These are phyloP conservation scores for Fusarium redolens DNA, from an alignment of 2,329 filamentous ascomycete genomes.

Conservation along the genomic window DNA sequence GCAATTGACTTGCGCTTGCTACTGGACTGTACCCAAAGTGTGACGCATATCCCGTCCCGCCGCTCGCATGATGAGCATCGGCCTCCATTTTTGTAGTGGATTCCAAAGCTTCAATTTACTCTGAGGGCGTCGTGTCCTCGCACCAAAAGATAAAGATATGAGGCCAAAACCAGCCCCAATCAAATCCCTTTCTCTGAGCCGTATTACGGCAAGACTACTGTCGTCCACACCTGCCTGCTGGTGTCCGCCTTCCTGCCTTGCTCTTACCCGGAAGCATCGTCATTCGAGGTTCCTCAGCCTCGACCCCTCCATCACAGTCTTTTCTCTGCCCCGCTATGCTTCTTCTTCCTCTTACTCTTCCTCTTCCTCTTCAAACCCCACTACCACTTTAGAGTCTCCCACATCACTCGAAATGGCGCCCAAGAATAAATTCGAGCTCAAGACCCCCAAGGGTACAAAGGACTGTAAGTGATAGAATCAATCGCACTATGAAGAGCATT, in stretches of 20 bases:
- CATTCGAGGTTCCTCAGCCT: slow-evolving; percentile 16
- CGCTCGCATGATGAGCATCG: slow-evolving; percentile 30
- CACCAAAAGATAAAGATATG: slow-evolving; percentile 40
- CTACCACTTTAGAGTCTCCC: slow-evolving; percentile 38
- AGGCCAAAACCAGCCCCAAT: slow-evolving; percentile 38
- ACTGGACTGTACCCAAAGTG: slow-evolving; percentile 5
- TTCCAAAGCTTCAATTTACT: slow-evolving; percentile 24
- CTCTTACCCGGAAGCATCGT: neutral
- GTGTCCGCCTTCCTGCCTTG: slow-evolving; percentile 14
- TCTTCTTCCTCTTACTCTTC: slow-evolving; percentile 26
- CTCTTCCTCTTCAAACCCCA: slow-evolving; percentile 11
- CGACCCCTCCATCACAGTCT: slow-evolving; percentile 37
- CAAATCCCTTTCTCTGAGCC: slow-evolving; percentile 39
- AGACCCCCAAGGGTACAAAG: slow-evolving; percentile 91
- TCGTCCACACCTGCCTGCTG: neutral
- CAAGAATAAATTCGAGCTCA: slow-evolving; percentile 63
- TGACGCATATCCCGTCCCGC: slow-evolving; percentile 30
- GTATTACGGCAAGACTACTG: slow-evolving; percentile 29
- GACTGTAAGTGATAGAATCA: slow-evolving; percentile 67
- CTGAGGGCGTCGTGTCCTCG: slow-evolving; percentile 32
- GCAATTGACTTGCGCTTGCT: slow-evolving; percentile 16
- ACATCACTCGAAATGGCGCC: slow-evolving; percentile 45
- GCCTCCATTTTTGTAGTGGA: slow-evolving; percentile 24
- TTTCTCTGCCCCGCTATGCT: slow-evolving; percentile 41
- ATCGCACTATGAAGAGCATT: neutral